phyloP scores from a whole-genome alignment of 108 stramenopile species.

The Nitzschia inconspicua region DNA sequence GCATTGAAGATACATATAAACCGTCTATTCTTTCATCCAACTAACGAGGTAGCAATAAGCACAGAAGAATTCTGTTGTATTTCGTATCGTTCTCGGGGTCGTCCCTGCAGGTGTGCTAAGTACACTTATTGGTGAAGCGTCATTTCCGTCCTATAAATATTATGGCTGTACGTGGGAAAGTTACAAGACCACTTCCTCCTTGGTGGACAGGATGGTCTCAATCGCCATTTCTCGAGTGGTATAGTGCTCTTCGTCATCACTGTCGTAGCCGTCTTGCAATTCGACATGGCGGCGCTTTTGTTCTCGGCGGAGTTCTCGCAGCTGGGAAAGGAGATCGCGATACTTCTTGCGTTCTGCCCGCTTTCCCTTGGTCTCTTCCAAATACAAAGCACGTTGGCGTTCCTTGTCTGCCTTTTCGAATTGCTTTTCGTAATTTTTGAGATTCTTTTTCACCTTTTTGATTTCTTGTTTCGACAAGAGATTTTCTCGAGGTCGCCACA shows the following conservation, averaged over 20 bases:
- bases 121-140: too few species aligned
- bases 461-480: constrained; percentile 79
- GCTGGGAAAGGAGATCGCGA: constrained; percentile 59
- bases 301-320: constrained; percentile 49
- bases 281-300: constrained; percentile 65
- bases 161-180: too few species aligned
- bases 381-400: constrained; percentile 63
- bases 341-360: constrained; percentile 63
- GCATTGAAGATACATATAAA: too few species aligned
- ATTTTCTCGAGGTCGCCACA: constrained; percentile 92
- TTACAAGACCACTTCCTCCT: constrained; percentile 81
- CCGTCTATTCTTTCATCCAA: too few species aligned
- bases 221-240: constrained; percentile 52
- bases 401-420: constrained; percentile 96
- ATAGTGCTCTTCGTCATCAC: constrained; percentile 78
- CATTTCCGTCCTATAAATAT: too few species aligned
- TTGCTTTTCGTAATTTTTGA: constrained; percentile 96
- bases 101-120: too few species aligned
- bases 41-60: too few species aligned
- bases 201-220: constrained; percentile 78
- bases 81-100: too few species aligned
- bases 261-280: constrained; percentile 79
- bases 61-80: too few species aligned
- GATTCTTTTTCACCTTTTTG: constrained; percentile 82
- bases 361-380: constrained; percentile 88